Base-by-base conservation (phyloP, 2,329 filamentous ascomycete genomes). In the Ilyonectria sp. region DNA sequence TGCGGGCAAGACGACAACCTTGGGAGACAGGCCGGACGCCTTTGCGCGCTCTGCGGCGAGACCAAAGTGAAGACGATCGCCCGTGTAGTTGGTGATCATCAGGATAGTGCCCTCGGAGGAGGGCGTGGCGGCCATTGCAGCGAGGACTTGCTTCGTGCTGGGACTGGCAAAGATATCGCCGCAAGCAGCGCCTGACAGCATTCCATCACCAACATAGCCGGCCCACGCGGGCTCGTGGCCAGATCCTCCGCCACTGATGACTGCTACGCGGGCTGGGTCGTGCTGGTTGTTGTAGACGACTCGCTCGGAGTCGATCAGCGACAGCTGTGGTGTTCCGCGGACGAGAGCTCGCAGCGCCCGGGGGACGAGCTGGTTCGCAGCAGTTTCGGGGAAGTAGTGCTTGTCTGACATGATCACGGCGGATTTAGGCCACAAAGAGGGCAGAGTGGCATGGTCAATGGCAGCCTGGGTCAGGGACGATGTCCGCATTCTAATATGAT, bases 81-180 rank as follows among this genome's bases (percentile, higher is more conserved):
- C 89, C 0, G 89, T 91, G 77, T 91, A 91, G 78, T 92, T 92
- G 52, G 88, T 90, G 67, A 91, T 86, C 56, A 91, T 86, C 2
- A 91, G 80, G 54, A 91, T 86, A 2, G 86, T 86, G 43, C 89
- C 89, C 73, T 81, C 82, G 37, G 84, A 82, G 31, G 83, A 89
- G n/a, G 85, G 87, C 11, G 85, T 86, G 52, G 83, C 82, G 58
- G 87, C 85, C 46, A 91, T 85, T 6, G 85, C 89, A 1, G 89
- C 85, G 9, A 90, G 77, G 62, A 92, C 89, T 78, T 92, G 90
- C 67, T 87, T 88, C 11, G 89, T 89, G 65, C 86, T 89, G 0
- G 90, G 90, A 7, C 86, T 89, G 17, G 90, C 89, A 70, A 92
- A 92, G 70, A 92, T 87, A 74, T 90, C 88, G 49, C 90, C 90